Conservation (phyloP, 139 green algal species). For the Edaphochlamys debaryana region DNA sequence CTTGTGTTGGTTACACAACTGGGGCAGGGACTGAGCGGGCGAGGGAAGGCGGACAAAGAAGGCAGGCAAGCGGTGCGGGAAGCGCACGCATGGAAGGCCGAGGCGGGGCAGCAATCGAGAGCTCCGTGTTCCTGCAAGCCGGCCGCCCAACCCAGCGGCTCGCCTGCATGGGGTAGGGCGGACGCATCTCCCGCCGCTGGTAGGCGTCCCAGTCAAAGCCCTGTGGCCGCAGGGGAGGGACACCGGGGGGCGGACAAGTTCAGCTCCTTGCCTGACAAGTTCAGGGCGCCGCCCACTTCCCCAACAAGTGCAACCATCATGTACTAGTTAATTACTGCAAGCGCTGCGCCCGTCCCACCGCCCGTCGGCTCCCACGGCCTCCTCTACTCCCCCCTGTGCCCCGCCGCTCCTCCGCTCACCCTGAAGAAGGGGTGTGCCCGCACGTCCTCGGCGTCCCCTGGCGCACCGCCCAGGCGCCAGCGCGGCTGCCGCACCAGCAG, state of each 20-base stretch:
- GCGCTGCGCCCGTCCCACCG: background rate
- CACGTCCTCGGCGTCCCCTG: slow-evolving; percentile 21
- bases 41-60: too few relatives aligned
- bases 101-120: background rate
- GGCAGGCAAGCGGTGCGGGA: too few relatives aligned
- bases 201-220: slow-evolving; percentile 37
- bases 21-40: background rate
- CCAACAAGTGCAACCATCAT: too few relatives aligned
- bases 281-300: too few relatives aligned
- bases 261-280: too few relatives aligned
- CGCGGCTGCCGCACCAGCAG: slow-evolving; percentile 36
- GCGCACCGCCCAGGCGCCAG: slow-evolving; percentile 31
- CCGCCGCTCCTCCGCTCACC: background rate
- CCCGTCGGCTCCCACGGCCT: too few relatives aligned
- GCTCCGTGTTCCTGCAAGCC: background rate
- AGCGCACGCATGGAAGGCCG: too few relatives aligned
- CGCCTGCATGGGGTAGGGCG: background rate
- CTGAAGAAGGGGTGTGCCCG: slow-evolving; percentile 13
- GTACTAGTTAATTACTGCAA: background rate
- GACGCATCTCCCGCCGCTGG: background rate
- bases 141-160: background rate
- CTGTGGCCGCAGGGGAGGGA: background rate
- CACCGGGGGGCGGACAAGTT: background rate
- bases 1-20: background rate
- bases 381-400: background rate